Evolutionary conservation across 768 basidiomycete species (phyloP).

Genomic region (Boletus edulis): DNA sequence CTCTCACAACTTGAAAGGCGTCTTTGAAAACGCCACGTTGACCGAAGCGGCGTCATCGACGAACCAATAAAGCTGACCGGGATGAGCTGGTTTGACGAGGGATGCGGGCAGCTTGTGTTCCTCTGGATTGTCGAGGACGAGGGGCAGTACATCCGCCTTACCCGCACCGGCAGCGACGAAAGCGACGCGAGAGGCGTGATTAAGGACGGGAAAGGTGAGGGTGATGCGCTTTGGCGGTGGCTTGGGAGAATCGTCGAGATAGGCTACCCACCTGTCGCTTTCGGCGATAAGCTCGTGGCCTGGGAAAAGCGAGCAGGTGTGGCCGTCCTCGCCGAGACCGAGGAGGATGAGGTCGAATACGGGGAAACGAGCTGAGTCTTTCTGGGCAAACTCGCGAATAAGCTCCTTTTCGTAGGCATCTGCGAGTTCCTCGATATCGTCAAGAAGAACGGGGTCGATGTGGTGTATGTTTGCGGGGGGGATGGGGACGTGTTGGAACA

Average conservation of each 20-base stretch:
- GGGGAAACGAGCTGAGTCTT: slow-evolving; percentile 93
- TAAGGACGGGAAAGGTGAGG: slow-evolving; percentile 87
- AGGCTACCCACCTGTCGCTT: slow-evolving; percentile 92
- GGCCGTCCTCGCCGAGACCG: slow-evolving; percentile 97
- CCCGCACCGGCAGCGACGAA: slow-evolving; percentile 86
- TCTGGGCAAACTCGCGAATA: slow-evolving; percentile 87
- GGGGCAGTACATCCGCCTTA: slow-evolving; percentile 73
- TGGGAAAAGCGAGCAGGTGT: slow-evolving; percentile 97
- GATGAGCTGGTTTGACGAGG: slow-evolving; percentile 70
- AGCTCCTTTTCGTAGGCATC: slow-evolving; percentile 83
- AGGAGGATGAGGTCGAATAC: slow-evolving; percentile 96
- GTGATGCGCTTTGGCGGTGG: slow-evolving; percentile 89
- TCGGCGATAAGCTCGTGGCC: slow-evolving; percentile 84
- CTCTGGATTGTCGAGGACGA: slow-evolving; percentile 80
- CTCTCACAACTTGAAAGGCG: slow-evolving; percentile 52
- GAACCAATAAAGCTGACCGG: slow-evolving; percentile 94
- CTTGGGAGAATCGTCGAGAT: slow-evolving; percentile 91
- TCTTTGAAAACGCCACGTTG: slow-evolving; percentile 56
- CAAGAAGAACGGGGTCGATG: slow-evolving; percentile 64
- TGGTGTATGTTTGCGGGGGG: slow-evolving; percentile 75
- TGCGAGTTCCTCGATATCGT: slow-evolving; percentile 76
- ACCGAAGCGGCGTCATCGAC: slow-evolving; percentile 80
- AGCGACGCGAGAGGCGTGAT: slow-evolving; percentile 81
- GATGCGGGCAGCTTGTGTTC: slow-evolving; percentile 71
- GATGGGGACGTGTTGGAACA: slow-evolving; percentile 84